Evolutionary conservation across 352 stramenopile species (phyloP).

Genomic region (Bremia lactucae): DNA sequence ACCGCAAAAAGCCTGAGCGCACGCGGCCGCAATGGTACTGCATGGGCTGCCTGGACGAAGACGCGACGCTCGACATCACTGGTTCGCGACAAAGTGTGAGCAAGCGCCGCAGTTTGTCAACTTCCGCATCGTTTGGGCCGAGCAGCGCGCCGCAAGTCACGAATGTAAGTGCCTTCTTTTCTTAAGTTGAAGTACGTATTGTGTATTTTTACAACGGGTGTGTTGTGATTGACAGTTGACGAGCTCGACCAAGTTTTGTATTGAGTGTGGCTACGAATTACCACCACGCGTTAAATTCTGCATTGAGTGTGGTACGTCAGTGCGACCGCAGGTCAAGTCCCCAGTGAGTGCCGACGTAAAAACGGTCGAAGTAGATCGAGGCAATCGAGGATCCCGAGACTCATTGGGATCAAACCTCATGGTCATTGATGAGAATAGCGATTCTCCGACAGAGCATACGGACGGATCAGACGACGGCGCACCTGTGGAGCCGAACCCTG

Average conservation of each 20-base stretch:
- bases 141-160: constrained; percentile 26
- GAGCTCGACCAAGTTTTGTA: constrained; percentile 68
- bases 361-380: constrained; percentile 17
- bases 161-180: constrained; percentile 25
- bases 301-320: constrained; percentile 73
- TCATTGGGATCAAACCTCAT: constrained; percentile 37
- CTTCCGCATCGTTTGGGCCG: constrained; percentile 23
- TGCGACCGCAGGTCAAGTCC: constrained; percentile 43
- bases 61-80: constrained; percentile 60
- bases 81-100: constrained; percentile 29
- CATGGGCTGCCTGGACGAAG: constrained; percentile 44
- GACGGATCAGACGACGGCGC: constrained; percentile 52
- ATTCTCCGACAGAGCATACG: constrained; percentile 37
- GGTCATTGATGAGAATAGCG: constrained; percentile 68
- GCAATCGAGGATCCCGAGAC: constrained; percentile 29
- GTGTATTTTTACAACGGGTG: constrained; percentile 5
- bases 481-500: constrained; percentile 20
- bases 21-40: constrained; percentile 74
- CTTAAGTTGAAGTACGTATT: constrained; percentile 16
- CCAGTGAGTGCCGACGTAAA: constrained; percentile 27
- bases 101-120: constrained; percentile 62
- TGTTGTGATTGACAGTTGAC: constrained; percentile 27
- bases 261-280: constrained; percentile 79
- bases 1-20: constrained; percentile 43
- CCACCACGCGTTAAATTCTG: constrained; percentile 74